A percentile compares a stretch with the other conserved stretches of the same genome.
These are phyloP conservation scores for Panaeolus cyanescens DNA, from an alignment of 768 basidiomycete species.

Conservation along the genomic window DNA sequence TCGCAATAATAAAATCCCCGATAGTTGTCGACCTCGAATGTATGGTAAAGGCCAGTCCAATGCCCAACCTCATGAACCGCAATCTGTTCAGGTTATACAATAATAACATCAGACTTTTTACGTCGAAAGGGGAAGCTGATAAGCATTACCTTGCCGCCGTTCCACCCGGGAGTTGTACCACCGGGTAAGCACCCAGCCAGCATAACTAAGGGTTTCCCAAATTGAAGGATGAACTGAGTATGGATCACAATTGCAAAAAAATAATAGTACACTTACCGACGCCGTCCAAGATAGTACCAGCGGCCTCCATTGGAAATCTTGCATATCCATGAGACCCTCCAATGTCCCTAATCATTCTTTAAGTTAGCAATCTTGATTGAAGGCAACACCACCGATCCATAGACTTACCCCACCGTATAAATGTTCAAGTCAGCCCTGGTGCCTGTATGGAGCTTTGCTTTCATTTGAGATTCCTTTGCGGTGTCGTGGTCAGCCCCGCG, in stretches of 20 bases:
- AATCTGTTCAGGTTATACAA: too few relatives aligned
- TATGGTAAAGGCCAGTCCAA: slow-evolving; percentile 51
- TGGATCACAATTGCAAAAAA: background rate
- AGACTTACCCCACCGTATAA: too few relatives aligned
- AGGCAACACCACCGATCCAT: too few relatives aligned
- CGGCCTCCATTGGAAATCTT: slow-evolving; percentile 40
- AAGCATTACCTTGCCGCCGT: slow-evolving; percentile 7
- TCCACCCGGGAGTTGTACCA: slow-evolving; percentile 36
- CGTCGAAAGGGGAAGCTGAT: background rate
- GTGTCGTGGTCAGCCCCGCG: slow-evolving; percentile 10
- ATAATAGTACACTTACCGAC: slow-evolving; percentile 13
- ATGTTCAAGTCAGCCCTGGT: too few relatives aligned
- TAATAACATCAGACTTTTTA: background rate
- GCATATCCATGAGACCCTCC: slow-evolving; percentile 44
- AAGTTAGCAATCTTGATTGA: too few relatives aligned
- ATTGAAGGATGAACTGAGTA: slow-evolving; percentile 23
- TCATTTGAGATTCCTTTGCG: too few relatives aligned
- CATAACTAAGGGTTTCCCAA: too few relatives aligned
- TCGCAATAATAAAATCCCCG: slow-evolving; percentile 22
- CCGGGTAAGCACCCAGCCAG: too few relatives aligned
- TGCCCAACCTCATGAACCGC: slow-evolving; percentile 47
- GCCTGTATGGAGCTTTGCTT: too few relatives aligned
- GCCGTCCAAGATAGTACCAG: slow-evolving; percentile 32
- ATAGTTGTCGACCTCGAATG: slow-evolving; percentile 38
- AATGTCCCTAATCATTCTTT: slow-evolving; percentile 15